phyloP scores from a whole-genome alignment of 2,329 filamentous ascomycete species.

The Sporothrix sp. region DNA sequence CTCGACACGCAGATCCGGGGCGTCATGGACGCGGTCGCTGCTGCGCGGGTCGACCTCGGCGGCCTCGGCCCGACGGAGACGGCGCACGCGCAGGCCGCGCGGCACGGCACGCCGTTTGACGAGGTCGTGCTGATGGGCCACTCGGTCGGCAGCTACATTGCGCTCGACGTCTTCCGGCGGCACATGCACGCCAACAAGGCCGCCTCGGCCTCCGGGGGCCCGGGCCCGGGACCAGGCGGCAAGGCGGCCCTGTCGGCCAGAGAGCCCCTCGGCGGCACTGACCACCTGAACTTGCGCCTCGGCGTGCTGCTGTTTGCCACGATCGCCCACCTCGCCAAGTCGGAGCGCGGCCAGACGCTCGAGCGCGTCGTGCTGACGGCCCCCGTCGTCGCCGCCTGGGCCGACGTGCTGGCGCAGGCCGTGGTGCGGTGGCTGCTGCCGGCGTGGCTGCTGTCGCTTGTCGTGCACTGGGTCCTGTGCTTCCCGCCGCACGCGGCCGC shows the following conservation, averaged over 20 bases:
- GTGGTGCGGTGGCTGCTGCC: constrained; percentile 37
- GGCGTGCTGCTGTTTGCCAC: constrained; percentile 66
- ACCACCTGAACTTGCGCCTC: constrained; percentile 32
- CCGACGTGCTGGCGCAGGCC: constrained; percentile 31
- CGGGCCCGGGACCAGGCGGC: not conserved
- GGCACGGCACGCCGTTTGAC: constrained; percentile 36
- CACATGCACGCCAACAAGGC: constrained; percentile 27
- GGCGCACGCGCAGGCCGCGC: constrained; percentile 5
- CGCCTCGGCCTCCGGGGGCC: not conserved
- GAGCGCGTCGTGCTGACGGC: constrained; percentile 32
- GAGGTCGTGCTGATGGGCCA: constrained; percentile 61
- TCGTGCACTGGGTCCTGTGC: constrained; percentile 32
- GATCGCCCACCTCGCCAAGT: constrained; percentile 58
- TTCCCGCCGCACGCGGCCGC: constrained; percentile 40
- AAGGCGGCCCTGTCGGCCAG: no score
- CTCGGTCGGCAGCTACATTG: constrained; percentile 64
- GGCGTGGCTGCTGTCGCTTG: constrained; percentile 28
- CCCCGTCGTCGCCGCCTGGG: constrained; percentile 32
- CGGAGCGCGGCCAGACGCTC: constrained; percentile 47
- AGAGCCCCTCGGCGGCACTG: not conserved
- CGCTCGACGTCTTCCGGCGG: constrained; percentile 56
- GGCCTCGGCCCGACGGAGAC: constrained; percentile 21
- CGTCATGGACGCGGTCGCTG: constrained; percentile 31
- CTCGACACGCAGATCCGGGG: constrained; percentile 45
- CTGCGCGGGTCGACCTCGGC: constrained; percentile 19